Conservation (phyloP, 1,284 basidiomycete species). For the Cutaneotrichosporon cyanovorans region DNA sequence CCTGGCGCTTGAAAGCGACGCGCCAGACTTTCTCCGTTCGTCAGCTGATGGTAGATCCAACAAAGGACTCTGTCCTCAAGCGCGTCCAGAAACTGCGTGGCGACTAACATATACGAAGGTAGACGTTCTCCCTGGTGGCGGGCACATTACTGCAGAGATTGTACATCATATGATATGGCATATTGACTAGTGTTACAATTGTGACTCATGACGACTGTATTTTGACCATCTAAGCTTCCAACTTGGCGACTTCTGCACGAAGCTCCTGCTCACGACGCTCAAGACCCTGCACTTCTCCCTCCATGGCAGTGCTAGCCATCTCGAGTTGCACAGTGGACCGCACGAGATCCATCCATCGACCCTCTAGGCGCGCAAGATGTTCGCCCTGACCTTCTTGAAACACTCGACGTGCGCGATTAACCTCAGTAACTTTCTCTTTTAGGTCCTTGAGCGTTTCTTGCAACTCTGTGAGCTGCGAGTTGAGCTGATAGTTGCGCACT, state of each 20-base stretch:
- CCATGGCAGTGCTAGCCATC: constrained; percentile 43
- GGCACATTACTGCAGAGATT: no score
- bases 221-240: constrained; percentile 18
- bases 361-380: constrained; percentile 39
- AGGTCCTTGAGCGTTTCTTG: constrained; percentile 65
- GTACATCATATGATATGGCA: constrained; percentile 22
- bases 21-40: not conserved
- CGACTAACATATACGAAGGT: constrained; percentile 49
- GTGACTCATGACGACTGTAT: not conserved
- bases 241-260: constrained; percentile 31
- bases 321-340: constrained; percentile 42
- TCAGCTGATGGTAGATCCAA: constrained; percentile 61
- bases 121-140: no score
- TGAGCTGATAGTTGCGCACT: constrained; percentile 79
- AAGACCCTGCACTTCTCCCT: constrained; percentile 39
- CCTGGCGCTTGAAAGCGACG: no score
- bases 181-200: constrained; percentile 3
- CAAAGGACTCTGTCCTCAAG: constrained; percentile 94
- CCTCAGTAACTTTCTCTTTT: constrained; percentile 65
- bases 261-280: constrained; percentile 32
- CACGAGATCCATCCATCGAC: constrained; percentile 43
- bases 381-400: constrained; percentile 44
- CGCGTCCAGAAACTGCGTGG: constrained; percentile 95
- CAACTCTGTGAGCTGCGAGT: constrained; percentile 64
- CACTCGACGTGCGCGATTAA: constrained; percentile 81